Conservation (phyloP, 2,329 filamentous ascomycete genomes). For the Penicillium vulpinum region DNA sequence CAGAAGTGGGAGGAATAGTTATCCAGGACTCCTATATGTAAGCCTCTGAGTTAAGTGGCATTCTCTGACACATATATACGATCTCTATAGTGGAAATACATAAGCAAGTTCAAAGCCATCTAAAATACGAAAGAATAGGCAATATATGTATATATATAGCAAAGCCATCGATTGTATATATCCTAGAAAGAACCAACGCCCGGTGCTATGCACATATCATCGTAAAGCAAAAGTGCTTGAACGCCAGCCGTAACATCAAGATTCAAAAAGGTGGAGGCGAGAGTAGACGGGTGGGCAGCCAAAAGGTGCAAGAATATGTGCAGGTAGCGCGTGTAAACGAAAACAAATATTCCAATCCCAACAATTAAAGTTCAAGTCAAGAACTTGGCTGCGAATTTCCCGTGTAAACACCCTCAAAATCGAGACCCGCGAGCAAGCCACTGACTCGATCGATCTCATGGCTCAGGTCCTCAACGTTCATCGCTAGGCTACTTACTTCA, state of each 20-base stretch:
- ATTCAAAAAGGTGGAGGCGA: constrained; percentile 1
- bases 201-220: constrained; percentile 30
- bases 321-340: neutral
- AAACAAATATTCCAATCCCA: neutral
- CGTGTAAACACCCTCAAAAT: constrained; percentile 58
- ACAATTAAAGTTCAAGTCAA: constrained; percentile 4
- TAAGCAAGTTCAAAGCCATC: neutral
- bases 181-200: constrained; percentile 23
- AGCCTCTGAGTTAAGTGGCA: neutral
- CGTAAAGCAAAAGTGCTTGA: constrained; percentile 12
- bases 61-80: neutral
- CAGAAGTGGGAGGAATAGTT: neutral
- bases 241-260: constrained; percentile 16
- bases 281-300: constrained; percentile 1
- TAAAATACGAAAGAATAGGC: neutral
- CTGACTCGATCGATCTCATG: constrained; percentile 71
- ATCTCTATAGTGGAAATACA: neutral
- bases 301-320: constrained; percentile 10
- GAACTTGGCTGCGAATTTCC: constrained; percentile 17
- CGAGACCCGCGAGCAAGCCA: constrained; percentile 65
- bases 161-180: constrained; percentile 13
- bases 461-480: constrained; percentile 80
- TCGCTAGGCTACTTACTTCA: constrained; percentile 75
- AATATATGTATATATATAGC: neutral
- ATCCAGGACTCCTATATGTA: neutral